These are phyloP conservation scores for Chalciporus chontae DNA, from an alignment of 768 basidiomycete species.

Conservation along the genomic window DNA sequence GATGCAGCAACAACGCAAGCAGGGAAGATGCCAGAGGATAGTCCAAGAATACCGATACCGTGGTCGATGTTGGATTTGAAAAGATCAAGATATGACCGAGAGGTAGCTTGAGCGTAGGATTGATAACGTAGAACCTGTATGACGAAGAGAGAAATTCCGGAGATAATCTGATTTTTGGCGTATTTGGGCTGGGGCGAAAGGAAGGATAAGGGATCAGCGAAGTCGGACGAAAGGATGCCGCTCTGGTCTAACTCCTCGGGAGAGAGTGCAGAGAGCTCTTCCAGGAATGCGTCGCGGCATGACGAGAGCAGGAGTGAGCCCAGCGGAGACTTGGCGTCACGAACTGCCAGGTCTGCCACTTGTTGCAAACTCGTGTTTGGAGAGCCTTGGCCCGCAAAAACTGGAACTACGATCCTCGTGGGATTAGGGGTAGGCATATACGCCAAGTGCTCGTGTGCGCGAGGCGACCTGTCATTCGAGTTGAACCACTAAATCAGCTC, in stretches of 20 bases:
- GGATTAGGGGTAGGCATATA: conserved; percentile 8
- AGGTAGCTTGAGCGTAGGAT: conserved; percentile 32
- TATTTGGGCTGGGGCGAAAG: conserved; percentile 37
- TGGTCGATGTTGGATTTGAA: conserved; percentile 35
- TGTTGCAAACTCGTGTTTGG: conserved; percentile 29
- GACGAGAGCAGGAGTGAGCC: conserved; percentile 47
- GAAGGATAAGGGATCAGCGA: conserved; percentile 37
- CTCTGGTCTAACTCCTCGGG: conserved; percentile 30
- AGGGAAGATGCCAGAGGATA: conserved; percentile 56
- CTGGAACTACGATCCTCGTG: conserved; percentile 34
- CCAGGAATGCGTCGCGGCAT: conserved; percentile 47
- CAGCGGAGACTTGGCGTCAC: conserved; percentile 39
- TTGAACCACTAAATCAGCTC: neutral
- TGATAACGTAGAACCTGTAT: conserved; percentile 54
- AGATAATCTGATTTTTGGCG: conserved; percentile 45
- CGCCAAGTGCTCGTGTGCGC: neutral
- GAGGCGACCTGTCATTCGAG: neutral
- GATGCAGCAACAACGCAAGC: conserved; percentile 52
- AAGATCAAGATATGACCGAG: conserved; percentile 23
- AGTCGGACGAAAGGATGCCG: conserved; percentile 44
- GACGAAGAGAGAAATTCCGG: conserved; percentile 47
- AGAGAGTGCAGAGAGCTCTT: conserved; percentile 48
- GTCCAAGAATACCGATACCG: conserved; percentile 42
- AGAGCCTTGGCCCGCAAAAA: conserved; percentile 59
- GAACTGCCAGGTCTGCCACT: conserved; percentile 37